phyloP scores from a whole-genome alignment of 345 rosid species.

The Eucalyptus erythrocorys region DNA sequence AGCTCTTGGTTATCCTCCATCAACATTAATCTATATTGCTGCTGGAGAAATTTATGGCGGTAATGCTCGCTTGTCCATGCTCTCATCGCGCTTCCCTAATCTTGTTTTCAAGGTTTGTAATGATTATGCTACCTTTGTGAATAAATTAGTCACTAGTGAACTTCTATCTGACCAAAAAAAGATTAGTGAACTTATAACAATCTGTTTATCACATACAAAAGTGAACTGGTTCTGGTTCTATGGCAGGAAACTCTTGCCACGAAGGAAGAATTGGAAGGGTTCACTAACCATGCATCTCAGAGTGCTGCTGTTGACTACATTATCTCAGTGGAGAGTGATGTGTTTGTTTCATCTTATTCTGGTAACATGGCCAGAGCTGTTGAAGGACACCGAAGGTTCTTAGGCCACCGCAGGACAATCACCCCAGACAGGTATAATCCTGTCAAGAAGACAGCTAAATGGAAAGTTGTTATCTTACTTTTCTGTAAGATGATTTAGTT shows the following conservation, averaged over 20 bases:
- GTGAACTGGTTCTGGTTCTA: not conserved
- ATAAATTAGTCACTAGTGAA: not conserved
- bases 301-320: constrained; percentile 93
- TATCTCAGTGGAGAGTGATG: constrained; percentile 75
- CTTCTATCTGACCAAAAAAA: not conserved
- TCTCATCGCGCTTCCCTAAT: constrained; percentile 62
- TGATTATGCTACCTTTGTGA: not conserved
- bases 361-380: constrained; percentile 98
- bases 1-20: constrained; percentile 76
- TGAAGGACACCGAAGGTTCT: constrained; percentile 95
- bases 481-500: not conserved
- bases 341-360: constrained; percentile 78
- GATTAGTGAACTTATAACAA: not conserved
- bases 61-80: constrained; percentile 49
- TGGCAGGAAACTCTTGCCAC: constrained; percentile 65
- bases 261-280: constrained; percentile 42
- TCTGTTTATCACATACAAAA: not conserved
- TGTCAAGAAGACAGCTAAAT: not conserved
- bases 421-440: constrained; percentile 65
- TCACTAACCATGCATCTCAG: constrained; percentile 65
- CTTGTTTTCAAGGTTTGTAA: constrained; percentile 62
- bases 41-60: constrained; percentile 95
- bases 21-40: constrained; percentile 70
- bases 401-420: constrained; percentile 80
- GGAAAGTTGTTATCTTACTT: not conserved